A percentile compares a stretch with the other conserved stretches of the same genome.
phyloP scores from a whole-genome alignment of 352 stramenopile species.

The Phytopythium oedochilum region DNA sequence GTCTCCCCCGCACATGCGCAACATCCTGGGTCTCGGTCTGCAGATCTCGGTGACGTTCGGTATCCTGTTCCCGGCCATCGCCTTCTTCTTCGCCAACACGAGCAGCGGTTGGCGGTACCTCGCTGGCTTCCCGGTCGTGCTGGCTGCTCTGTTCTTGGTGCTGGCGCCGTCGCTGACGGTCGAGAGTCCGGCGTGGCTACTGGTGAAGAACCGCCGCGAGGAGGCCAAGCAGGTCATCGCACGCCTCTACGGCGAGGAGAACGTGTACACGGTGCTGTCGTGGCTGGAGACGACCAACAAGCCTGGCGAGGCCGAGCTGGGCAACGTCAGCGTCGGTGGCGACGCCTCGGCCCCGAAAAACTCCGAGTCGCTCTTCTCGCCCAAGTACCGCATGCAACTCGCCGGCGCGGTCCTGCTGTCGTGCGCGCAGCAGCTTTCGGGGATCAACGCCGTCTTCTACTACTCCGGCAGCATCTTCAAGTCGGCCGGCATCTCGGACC shows the following conservation, averaged over 20 bases:
- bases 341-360: no score
- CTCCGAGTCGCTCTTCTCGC: no score
- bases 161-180: constrained; percentile 35
- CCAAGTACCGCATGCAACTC: no score
- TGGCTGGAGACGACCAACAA: constrained; percentile 6
- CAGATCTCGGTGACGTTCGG: constrained; percentile 45
- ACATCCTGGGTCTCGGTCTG: constrained; percentile 18
- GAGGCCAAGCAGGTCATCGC: constrained; percentile 16
- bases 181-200: constrained; percentile 25
- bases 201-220: no score
- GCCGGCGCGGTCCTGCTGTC: constrained; percentile 28
- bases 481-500: not conserved
- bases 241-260: constrained; percentile 18
- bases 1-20: no score
- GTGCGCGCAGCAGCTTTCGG: constrained; percentile 41
- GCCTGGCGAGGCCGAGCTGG: constrained; percentile 7
- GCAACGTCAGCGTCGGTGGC: constrained; percentile 6
- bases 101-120: no score
- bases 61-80: constrained; percentile 31
- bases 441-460: constrained; percentile 44
- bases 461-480: not conserved
- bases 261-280: no score
- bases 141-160: constrained; percentile 35
- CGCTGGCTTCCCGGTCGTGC: constrained; percentile 35
- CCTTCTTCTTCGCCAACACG: no score